Evolutionary conservation across 805 yeast genomes (phyloP), one percentile per base, ranked within the genome.

Genomic region (Barnettozyma wickerhamii): DNA sequence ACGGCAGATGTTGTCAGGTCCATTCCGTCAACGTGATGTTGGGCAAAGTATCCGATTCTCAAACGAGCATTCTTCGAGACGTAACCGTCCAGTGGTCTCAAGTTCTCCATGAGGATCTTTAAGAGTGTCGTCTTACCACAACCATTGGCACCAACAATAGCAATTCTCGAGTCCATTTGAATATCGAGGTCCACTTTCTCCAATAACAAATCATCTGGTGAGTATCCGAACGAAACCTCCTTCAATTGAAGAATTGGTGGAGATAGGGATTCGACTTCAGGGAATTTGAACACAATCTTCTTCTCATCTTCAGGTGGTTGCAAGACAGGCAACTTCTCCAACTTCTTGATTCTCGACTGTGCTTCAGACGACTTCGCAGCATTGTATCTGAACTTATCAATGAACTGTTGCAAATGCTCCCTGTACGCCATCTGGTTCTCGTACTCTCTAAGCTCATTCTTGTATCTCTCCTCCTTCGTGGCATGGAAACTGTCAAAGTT

Each of bases 351-450:
- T 69, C 99, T 82, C 6, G 97, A 89, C 65, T 93, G 99, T 0
- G 99, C 99, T 66, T 93, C 99, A 9, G 89, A 80, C 0, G 98
- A 86, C 63, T 90, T 91, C 27, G 97, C 98, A 3, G 99, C 99
- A 64, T 91, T 93, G 65, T 93, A 93, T 62, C 99, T 75, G 69
- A 83, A 93, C 64, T 91, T 93, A 69, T 93, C 99, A 61, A 93
- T 90, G 63, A 93, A 93, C 31, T 78, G 77, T 67, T 93, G 99
- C 63, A 93, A 69, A 69, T 93, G 99, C 62, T 81, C 82, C 63
- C 99, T 79, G 66, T 81, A 81, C 3, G 93, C 96, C 96, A 91
- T 84, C 69, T 93, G 99, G 62, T 84, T 90, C 51, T 93, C 99
- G 59, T 93, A 93, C 70, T 93, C 99, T 59, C 95, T 81, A 64